Percentiles rank a stretch among this genome's conserved stretches.
Evolutionary conservation across 805 yeast species (phyloP).

Genomic region (Candida arabinofermentans): DNA sequence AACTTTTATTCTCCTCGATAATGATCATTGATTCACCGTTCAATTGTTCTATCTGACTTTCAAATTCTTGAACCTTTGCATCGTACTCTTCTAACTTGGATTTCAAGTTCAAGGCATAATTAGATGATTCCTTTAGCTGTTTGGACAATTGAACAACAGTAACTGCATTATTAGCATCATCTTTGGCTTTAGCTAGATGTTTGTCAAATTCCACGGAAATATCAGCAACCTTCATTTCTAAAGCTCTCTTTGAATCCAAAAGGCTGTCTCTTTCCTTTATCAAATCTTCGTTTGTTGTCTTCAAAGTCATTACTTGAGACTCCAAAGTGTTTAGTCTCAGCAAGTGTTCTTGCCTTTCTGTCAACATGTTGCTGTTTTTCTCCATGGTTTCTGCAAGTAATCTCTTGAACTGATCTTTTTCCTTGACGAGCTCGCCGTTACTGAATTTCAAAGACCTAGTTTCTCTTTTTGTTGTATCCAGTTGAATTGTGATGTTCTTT

Average conservation of each 20-base stretch:
- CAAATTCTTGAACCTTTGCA: slow-evolving; percentile 21
- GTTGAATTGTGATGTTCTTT: slow-evolving; percentile 55
- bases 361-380: slow-evolving; percentile 38
- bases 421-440: slow-evolving; percentile 36
- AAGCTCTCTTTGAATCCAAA: slow-evolving; percentile 42
- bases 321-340: slow-evolving; percentile 41
- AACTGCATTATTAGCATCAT: slow-evolving; percentile 29
- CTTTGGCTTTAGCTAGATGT: slow-evolving; percentile 29
- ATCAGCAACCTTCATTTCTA: slow-evolving; percentile 42
- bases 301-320: slow-evolving; percentile 52
- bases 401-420: slow-evolving; percentile 39
- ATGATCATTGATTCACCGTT: slow-evolving; percentile 54
- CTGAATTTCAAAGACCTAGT: slow-evolving; percentile 37
- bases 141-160: slow-evolving; percentile 28
- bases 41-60: slow-evolving; percentile 30
- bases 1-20: slow-evolving; percentile 63
- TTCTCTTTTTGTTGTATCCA: slow-evolving; percentile 50
- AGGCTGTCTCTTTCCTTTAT: slow-evolving; percentile 60
- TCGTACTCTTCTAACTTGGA: slow-evolving; percentile 24
- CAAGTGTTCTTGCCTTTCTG: slow-evolving; percentile 43
- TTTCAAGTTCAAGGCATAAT: slow-evolving; percentile 29
- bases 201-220: slow-evolving; percentile 37
- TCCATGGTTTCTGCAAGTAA: slow-evolving; percentile 37
- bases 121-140: slow-evolving; percentile 33
- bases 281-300: slow-evolving; percentile 57